phyloP scores from a whole-genome alignment of 164 flowering plant species.

The Stephania cephalantha region DNA sequence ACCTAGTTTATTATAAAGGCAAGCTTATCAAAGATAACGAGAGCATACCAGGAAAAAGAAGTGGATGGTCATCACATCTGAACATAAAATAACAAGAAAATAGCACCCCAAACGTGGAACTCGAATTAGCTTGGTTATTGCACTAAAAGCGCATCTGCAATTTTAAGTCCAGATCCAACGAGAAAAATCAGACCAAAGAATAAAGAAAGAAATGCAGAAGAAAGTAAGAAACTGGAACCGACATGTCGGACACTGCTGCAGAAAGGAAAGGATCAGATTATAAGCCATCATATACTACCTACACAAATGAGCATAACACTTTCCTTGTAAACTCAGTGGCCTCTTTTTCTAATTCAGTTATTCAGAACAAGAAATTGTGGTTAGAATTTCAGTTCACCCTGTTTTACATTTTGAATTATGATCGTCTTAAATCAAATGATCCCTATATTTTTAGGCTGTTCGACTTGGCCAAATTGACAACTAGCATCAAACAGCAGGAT shows the following conservation, averaged over 20 bases:
- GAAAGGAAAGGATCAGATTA: neutral
- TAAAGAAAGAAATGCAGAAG: neutral
- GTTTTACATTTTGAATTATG: neutral
- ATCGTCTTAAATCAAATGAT: neutral
- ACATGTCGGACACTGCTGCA: neutral
- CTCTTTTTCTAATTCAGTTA: neutral
- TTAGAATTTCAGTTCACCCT: neutral
- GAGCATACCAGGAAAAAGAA: slow-evolving; percentile 92
- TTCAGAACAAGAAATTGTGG: neutral
- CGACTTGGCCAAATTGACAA: too few species aligned
- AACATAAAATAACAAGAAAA: slow-evolving; percentile 77
- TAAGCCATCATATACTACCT: neutral
- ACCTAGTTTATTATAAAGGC: neutral
- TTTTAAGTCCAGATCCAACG: slow-evolving; percentile 5
- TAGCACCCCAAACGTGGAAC: slow-evolving; percentile 85
- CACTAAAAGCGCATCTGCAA: slow-evolving; percentile 90
- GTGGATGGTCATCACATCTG: slow-evolving; percentile 97
- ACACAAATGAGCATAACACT: neutral
- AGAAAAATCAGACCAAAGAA: neutral
- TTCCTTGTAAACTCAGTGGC: too few species aligned
- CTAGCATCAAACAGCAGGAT: neutral
- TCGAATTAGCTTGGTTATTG: slow-evolving; percentile 61
- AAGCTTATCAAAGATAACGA: neutral
- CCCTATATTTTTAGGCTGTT: neutral
- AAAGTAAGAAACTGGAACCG: neutral